Evolutionary conservation across 192 early-diverging fungal species (phyloP), one percentile per base, ranked within the genome.

Genomic region (Linnemannia zychae): DNA sequence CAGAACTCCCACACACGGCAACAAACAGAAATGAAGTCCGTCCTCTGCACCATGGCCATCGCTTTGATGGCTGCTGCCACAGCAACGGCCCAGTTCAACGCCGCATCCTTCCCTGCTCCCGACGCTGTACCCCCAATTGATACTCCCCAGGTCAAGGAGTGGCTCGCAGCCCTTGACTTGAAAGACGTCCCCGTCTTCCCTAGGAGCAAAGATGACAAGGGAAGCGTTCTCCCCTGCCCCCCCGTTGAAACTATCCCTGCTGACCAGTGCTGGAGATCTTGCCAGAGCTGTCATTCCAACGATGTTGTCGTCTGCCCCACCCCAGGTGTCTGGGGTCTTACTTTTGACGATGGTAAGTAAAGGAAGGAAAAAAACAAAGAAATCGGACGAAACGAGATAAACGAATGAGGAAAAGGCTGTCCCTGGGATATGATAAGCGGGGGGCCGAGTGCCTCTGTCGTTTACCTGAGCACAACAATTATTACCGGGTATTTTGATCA

Each of bases 271-370:
- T 81, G 80, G 80, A 72, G 74, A 74, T 66, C 80, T n/a, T 81
- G 80, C 49, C 80, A 81, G 66, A 49, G 36, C 28, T 81, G 80
- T 34, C 74, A 46, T 22, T 68, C 31, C 20, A 57, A 69, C 38
- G 80, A 81, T 49, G 60, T 75, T 17, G 68, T 71, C 7, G 37
- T 44, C 31, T 92, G 91, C 63, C 91, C 91, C 17, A 89, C 86
- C 31, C 74, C 87, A 50, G 89, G 89, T 31, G 72, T 81, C 71
- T 92, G 91, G 90, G 90, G 88, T 50, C 40, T 91, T 17, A 92
- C 91, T 17, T 92, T 81, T 72, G 91, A 90, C 44, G 91, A 92
- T 71, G 91, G 91, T 68, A 90, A 88, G 49, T 73, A 88, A 37
- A 36, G 9, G 22, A n/a, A 52, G 28, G 4, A 28, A 28, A 24